Percentiles rank a stretch among this genome's conserved stretches.
Conservation (phyloP, 2,329 filamentous ascomycete species). For the Pleoardoris graminearum region DNA sequence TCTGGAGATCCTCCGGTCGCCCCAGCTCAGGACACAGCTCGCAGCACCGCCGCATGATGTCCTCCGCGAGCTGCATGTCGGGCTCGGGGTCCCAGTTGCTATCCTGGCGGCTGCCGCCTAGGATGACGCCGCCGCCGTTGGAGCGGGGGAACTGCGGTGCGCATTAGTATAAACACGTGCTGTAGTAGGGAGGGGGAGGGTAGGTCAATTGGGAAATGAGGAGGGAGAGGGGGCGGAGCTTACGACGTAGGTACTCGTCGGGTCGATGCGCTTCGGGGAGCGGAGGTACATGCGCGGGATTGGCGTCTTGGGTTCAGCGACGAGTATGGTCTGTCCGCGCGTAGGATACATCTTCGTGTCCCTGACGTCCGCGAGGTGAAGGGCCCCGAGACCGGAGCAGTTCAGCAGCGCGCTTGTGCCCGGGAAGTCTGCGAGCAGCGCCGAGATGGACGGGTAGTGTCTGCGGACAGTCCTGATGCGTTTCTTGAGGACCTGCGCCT, state of each 20-base stretch:
- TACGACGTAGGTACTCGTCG: slow-evolving; percentile 48
- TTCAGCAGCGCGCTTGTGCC: slow-evolving; percentile 76
- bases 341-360: slow-evolving; percentile 72
- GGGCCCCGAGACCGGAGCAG: slow-evolving; percentile 77
- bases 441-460: slow-evolving; percentile 64
- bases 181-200: too few species aligned
- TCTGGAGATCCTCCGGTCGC: slow-evolving; percentile 69
- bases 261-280: slow-evolving; percentile 47
- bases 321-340: slow-evolving; percentile 81
- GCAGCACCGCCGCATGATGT: slow-evolving; percentile 82
- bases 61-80: slow-evolving; percentile 73
- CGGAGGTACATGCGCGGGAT: slow-evolving; percentile 50
- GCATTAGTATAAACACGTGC: background rate
- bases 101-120: slow-evolving; percentile 82
- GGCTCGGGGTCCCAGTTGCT: slow-evolving; percentile 78
- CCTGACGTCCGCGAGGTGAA: slow-evolving; percentile 77
- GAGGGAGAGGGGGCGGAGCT: background rate
- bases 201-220: background rate
- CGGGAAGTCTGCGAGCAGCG: slow-evolving; percentile 66
- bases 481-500: slow-evolving; percentile 70
- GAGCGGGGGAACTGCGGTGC: slow-evolving; percentile 45
- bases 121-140: slow-evolving; percentile 74
- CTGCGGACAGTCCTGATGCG: slow-evolving; percentile 61
- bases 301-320: slow-evolving; percentile 53
- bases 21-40: slow-evolving; percentile 68